Percentiles rank a stretch among this genome's conserved stretches.
phyloP scores from a whole-genome alignment of 225 moss, liverwort and hornwort genomes.

The Straminergon stramineum region DNA sequence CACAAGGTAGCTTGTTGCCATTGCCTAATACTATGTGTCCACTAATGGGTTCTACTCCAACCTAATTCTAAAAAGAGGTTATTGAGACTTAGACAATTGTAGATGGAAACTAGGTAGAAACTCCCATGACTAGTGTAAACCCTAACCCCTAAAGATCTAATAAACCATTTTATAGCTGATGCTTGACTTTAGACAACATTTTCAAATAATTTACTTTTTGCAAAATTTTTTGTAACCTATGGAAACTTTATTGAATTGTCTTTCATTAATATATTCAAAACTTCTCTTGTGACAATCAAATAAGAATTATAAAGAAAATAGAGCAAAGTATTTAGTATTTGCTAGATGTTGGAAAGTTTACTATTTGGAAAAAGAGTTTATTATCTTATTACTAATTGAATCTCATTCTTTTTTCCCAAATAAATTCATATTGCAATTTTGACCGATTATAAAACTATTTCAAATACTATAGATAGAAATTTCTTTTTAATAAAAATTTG shows the following conservation, averaged over 20 bases:
- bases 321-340: background rate
- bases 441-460: background rate
- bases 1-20: background rate
- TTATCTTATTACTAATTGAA: background rate
- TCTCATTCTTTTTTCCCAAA: background rate
- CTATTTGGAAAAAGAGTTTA: background rate
- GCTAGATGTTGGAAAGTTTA: background rate
- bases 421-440: background rate
- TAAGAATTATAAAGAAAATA: background rate
- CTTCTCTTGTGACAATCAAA: fast-evolving
- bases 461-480: background rate
- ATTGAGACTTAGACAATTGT: background rate
- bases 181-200: background rate
- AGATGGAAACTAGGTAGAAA: background rate
- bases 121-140: fast-evolving
- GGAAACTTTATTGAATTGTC: background rate
- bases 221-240: background rate
- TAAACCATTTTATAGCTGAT: background rate
- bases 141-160: background rate
- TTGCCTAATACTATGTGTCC: fast-evolving
- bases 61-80: fast-evolving
- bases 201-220: background rate
- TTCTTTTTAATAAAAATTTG: background rate
- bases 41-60: background rate
- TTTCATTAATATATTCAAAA: background rate